These are phyloP conservation scores for Ceratocystis albifundus DNA, from an alignment of 2,329 filamentous ascomycete genomes.

Conservation along the genomic window DNA sequence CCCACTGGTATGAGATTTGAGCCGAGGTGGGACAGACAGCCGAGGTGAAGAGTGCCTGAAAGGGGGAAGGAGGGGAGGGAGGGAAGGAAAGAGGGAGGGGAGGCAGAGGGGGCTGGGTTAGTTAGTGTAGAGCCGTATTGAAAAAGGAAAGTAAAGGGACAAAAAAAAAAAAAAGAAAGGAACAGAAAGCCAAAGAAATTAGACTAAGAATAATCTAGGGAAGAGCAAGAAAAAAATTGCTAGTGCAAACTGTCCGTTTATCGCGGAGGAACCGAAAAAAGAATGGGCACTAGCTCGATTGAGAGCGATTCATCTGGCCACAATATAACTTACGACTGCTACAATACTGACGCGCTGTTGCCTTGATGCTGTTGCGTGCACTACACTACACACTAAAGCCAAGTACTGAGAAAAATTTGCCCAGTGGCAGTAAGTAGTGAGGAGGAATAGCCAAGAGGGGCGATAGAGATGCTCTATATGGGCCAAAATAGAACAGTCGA, in stretches of 20 bases:
- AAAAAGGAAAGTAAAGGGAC: background rate
- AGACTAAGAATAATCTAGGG: background rate
- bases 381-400: too few relatives aligned
- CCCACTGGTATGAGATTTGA: slow-evolving; percentile 2
- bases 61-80: background rate
- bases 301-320: background rate
- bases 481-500: slow-evolving; percentile 6
- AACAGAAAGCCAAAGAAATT: background rate
- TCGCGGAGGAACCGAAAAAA: slow-evolving; percentile 13
- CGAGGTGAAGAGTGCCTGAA: background rate
- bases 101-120: background rate
- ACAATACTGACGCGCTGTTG: background rate
- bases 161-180: background rate
- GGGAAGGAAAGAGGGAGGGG: background rate
- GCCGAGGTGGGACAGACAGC: background rate
- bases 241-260: background rate
- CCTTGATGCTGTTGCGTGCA: too few relatives aligned
- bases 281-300: background rate
- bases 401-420: background rate
- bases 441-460: background rate
- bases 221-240: slow-evolving; percentile 8
- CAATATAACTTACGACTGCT: background rate
- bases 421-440: background rate
- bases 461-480: background rate
- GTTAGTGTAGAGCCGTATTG: background rate